Base-by-base conservation (phyloP, 371 early-diverging fungal species). In the Apophysomyces elegans region DNA sequence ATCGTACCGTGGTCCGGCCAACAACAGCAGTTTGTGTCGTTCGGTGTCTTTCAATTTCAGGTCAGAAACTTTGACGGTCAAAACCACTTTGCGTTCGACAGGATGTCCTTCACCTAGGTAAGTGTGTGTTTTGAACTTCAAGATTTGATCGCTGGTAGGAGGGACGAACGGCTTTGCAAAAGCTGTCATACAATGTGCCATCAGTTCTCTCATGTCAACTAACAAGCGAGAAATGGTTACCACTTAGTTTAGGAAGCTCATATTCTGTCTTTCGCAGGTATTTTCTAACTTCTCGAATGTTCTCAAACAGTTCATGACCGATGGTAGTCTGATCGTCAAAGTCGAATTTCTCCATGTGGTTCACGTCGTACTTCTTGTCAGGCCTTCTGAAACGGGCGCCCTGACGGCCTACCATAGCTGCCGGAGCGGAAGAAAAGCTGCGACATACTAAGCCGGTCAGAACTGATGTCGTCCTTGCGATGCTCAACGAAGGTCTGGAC, bases 61-160 rank as follows among this genome's bases (percentile, higher is more conserved):
- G 65, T 85, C 82, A 45, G 68, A 46, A 1, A 86, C 74, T 13
- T 81, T 74, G 44, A 90, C 84, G 14, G 83, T 84, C 61, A 90
- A 64, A 12, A 88, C 86, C 1, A 81, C 85, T 68, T 90, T 89
- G 37, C 75, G 76, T 38, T 84, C 84, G 12, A 84, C 80, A 64
- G 89, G 89, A 64, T 87, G 86, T 37, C 80, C 84, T 78, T 90
- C 89, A 45, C 86, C 87, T 14, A 85, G 62, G 61, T 89, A 86
- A 47, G 76, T 86, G 18, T 80, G 75, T 21, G 82, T 71, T 65
- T 87, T 84, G 78, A 86, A 84, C 58, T 79, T 78, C 37, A 90
- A 76, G 43, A 88, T 88, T 71, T 83, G 79, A 7, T 77, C 69
- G 37, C 64, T 41, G 39, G 58, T 70, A 7, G 90, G 89, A 37